Conservation (phyloP, 2,329 filamentous ascomycete genomes). For the Fusarium nanum region DNA sequence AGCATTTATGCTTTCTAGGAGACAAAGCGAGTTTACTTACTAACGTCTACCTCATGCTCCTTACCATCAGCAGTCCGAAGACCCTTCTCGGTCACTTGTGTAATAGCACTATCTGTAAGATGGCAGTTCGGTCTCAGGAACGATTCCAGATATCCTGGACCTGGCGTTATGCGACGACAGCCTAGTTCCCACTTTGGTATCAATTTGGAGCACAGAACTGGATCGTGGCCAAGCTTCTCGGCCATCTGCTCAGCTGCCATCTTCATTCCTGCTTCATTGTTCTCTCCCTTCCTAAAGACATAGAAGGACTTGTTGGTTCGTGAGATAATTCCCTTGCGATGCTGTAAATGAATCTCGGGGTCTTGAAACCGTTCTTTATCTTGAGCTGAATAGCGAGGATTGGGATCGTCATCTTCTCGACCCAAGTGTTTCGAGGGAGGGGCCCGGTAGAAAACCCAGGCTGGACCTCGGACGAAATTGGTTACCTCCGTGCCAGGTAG, state of each 20-base stretch:
- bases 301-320: slow-evolving; percentile 53
- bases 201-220: slow-evolving; percentile 34
- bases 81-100: slow-evolving; percentile 32
- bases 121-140: slow-evolving; percentile 38
- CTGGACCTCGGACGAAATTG: slow-evolving; percentile 51
- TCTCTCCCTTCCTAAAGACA: slow-evolving; percentile 41
- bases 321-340: slow-evolving; percentile 54
- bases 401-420: slow-evolving; percentile 47
- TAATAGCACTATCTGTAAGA: slow-evolving; percentile 38
- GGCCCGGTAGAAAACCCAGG: slow-evolving; percentile 53
- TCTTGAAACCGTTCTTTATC: slow-evolving; percentile 64
- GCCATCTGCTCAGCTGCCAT: slow-evolving; percentile 41
- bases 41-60: slow-evolving; percentile 38
- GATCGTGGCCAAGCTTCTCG: slow-evolving; percentile 38
- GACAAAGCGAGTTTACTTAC: slow-evolving; percentile 15
- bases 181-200: slow-evolving; percentile 43
- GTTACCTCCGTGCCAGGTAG: slow-evolving; percentile 47
- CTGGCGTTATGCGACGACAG: slow-evolving; percentile 37
- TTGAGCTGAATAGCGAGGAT: slow-evolving; percentile 46
- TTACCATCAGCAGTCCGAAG: slow-evolving; percentile 37
- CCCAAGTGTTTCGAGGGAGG: slow-evolving; percentile 49
- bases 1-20: not conserved
- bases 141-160: slow-evolving; percentile 38
- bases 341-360: slow-evolving; percentile 63
- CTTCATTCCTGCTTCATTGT: slow-evolving; percentile 39